Evolutionary conservation across 2,329 filamentous ascomycete species (phyloP).

Genomic region (Teratosphaeria zuluensis): DNA sequence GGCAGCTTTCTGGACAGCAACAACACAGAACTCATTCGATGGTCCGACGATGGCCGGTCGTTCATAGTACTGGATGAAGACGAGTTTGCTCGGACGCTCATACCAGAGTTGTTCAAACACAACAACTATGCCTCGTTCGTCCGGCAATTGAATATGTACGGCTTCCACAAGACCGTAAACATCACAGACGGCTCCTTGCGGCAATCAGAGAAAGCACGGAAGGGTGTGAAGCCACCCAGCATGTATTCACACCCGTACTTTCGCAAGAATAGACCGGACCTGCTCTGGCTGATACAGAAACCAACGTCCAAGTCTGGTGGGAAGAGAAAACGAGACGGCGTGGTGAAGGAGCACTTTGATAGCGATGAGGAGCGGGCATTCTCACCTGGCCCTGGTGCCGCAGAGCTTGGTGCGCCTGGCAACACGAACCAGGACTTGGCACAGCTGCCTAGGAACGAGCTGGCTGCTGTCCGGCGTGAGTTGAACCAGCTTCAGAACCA

Average conservation of each 20-base stretch:
- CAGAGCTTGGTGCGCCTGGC: constrained; percentile 13
- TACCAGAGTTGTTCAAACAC: constrained; percentile 68
- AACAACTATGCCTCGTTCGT: constrained; percentile 74
- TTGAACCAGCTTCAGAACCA: constrained; percentile 74
- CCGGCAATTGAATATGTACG: constrained; percentile 54
- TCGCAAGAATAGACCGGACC: constrained; percentile 79
- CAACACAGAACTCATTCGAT: constrained; percentile 89
- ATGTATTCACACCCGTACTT: constrained; percentile 98
- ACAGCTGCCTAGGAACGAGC: constrained; percentile 58
- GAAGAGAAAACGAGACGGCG: constrained; percentile 45
- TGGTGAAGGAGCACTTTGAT: constrained; percentile 57
- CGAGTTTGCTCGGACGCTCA: constrained; percentile 65
- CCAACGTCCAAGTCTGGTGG: constrained; percentile 59
- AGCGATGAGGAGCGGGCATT: constrained; percentile 52
- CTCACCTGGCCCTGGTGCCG: constrained; percentile 19
- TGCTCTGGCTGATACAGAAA: constrained; percentile 94
- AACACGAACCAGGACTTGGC: constrained; percentile 40
- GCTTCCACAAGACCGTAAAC: constrained; percentile 47
- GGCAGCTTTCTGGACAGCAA: constrained; percentile 82
- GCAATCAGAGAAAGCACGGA: constrained; percentile 90
- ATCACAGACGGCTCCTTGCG: constrained; percentile 97
- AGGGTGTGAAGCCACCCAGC: constrained; percentile 86
- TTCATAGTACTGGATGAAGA: constrained; percentile 97
- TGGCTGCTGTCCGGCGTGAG: constrained; percentile 68
- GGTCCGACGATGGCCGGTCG: constrained; percentile 92